Evolutionary conservation across 2,329 filamentous ascomycete genomes (phyloP).

Genomic region (Amesomyces nigricolor): DNA sequence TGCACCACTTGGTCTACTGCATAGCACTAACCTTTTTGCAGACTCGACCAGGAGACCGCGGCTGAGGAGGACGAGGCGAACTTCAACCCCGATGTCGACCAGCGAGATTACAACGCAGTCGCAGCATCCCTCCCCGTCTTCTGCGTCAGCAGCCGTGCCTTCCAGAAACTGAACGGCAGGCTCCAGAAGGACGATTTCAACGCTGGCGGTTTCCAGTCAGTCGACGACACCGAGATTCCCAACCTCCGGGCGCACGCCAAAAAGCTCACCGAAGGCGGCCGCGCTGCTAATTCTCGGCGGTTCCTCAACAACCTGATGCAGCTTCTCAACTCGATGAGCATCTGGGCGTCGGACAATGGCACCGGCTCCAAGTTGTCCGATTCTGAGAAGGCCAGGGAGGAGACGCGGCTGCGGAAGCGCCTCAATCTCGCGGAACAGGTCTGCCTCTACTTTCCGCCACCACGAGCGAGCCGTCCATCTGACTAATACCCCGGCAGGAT

Average conservation of each 20-base stretch:
- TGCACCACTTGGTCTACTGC: not conserved
- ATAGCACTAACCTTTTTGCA: constrained; percentile 15
- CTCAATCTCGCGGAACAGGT: constrained; percentile 21
- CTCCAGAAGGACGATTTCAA: constrained; percentile 47
- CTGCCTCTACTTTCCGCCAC: not conserved
- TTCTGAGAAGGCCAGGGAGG: constrained; percentile 20
- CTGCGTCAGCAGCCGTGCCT: constrained; percentile 57
- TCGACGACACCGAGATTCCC: constrained; percentile 55
- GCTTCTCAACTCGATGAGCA: constrained; percentile 26
- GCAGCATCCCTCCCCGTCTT: constrained; percentile 55
- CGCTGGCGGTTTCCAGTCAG: constrained; percentile 42
- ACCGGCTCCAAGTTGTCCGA: constrained; percentile 17
- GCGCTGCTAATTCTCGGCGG: constrained; percentile 20
- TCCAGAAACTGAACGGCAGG: constrained; percentile 55
- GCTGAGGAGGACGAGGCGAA: constrained; percentile 48
- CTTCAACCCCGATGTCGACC: constrained; percentile 50
- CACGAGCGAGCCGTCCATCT: not conserved
- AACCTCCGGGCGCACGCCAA: constrained; percentile 54
- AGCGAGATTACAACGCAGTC: constrained; percentile 53
- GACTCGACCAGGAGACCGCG: constrained; percentile 48
- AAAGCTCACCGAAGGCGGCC: constrained; percentile 41
- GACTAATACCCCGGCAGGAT: constrained; percentile 18
- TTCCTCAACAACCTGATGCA: constrained; percentile 25
- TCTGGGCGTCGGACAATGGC: constrained; percentile 26
- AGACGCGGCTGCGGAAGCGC: constrained; percentile 13